phyloP scores from a whole-genome alignment of 1,139 yeast genomes.

The Casaregolazyma suthepensis region DNA sequence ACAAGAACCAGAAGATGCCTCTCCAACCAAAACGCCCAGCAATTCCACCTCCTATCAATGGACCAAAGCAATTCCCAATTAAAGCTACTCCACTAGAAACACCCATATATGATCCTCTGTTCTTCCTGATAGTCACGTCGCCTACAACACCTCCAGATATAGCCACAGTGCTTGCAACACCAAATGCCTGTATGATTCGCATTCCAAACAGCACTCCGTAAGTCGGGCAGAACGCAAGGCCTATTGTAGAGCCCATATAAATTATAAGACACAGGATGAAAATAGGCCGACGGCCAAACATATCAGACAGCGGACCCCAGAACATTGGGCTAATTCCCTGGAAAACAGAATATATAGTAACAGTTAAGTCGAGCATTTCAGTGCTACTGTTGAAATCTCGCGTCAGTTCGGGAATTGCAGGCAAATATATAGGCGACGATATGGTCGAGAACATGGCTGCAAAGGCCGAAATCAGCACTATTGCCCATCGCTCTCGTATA shows the following conservation, averaged over 20 bases:
- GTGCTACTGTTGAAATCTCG: constrained; percentile 46
- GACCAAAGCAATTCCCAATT: constrained; percentile 71
- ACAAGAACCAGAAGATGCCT: constrained; percentile 68
- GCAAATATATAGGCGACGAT: constrained; percentile 69
- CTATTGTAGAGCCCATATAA: constrained; percentile 53
- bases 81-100: constrained; percentile 56
- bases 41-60: constrained; percentile 64
- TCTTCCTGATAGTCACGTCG: constrained; percentile 54
- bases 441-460: constrained; percentile 57
- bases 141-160: constrained; percentile 61
- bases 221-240: constrained; percentile 49
- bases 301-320: constrained; percentile 56
- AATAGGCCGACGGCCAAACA: constrained; percentile 63
- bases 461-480: constrained; percentile 39
- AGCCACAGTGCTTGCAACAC: constrained; percentile 66
- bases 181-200: constrained; percentile 63
- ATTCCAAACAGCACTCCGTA: constrained; percentile 51
- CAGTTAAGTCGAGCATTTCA: constrained; percentile 55
- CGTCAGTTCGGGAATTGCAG: constrained; percentile 55
- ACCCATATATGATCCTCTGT: constrained; percentile 64
- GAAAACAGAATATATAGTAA: constrained; percentile 62
- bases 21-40: constrained; percentile 62
- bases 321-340: constrained; percentile 69
- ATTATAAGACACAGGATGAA: constrained; percentile 46
- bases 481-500: constrained; percentile 9